Percentiles rank a stretch among this genome's conserved stretches.
phyloP scores from a whole-genome alignment of 108 stramenopile species.

The Fragilariopsis cylindrus region DNA sequence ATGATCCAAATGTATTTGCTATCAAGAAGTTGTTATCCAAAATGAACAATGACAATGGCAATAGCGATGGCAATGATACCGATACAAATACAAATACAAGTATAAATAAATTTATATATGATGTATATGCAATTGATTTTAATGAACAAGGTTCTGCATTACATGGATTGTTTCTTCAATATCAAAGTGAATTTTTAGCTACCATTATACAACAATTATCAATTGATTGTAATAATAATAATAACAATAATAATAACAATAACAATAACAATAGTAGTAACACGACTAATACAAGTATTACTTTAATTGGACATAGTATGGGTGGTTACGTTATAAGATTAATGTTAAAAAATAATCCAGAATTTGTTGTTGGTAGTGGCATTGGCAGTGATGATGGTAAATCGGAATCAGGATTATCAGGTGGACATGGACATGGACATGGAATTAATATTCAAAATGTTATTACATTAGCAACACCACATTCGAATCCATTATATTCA shows the following conservation, averaged over 20 bases:
- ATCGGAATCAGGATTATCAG: constrained; percentile 6
- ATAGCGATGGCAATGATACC: not conserved
- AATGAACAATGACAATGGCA: constrained; percentile 6
- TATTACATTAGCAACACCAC: constrained; percentile 73
- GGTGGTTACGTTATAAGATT: constrained; percentile 49
- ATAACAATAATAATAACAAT: not conserved
- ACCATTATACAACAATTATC: constrained; percentile 44
- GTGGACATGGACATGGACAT: not conserved
- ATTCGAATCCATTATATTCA: constrained; percentile 55
- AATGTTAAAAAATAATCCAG: too few species aligned
- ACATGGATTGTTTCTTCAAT: constrained; percentile 56
- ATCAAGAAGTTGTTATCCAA: not conserved
- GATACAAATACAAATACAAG: constrained; percentile 8
- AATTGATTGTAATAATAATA: not conserved
- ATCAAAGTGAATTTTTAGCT: constrained; percentile 64
- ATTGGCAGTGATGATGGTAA: constrained; percentile 27
- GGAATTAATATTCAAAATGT: constrained; percentile 35
- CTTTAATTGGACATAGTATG: constrained; percentile 77
- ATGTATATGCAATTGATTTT: constrained; percentile 79
- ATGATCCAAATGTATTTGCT: not conserved
- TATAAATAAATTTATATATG: constrained; percentile 60
- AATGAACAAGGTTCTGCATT: constrained; percentile 67
- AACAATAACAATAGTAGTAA: constrained; percentile 2
- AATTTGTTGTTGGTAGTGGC: constrained; percentile 22
- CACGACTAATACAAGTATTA: constrained; percentile 29